Evolutionary conservation across 2,329 filamentous ascomycete species (phyloP).

Genomic region (Alternaria sp.): DNA sequence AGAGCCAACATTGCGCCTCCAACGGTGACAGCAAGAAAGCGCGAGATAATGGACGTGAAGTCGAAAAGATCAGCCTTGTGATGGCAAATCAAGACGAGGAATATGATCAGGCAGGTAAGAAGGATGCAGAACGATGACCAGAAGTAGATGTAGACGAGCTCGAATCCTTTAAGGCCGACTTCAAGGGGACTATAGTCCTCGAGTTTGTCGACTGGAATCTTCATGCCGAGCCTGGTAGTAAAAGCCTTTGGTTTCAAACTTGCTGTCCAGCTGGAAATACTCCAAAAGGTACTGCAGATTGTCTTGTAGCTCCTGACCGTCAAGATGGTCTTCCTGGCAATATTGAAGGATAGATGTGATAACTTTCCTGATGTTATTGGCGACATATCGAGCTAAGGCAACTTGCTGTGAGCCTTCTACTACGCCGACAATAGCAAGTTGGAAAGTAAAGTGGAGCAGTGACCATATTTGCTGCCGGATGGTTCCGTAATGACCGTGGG

Average conservation of each 20-base stretch:
- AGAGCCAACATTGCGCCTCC: slow-evolving; percentile 45
- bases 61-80: slow-evolving; percentile 54
- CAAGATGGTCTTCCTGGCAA: slow-evolving; percentile 43
- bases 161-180: slow-evolving; percentile 43
- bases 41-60: slow-evolving; percentile 48
- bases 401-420: slow-evolving; percentile 70
- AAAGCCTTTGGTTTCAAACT: slow-evolving; percentile 38
- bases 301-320: slow-evolving; percentile 43
- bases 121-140: slow-evolving; percentile 51
- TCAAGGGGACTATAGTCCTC: slow-evolving; percentile 35
- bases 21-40: slow-evolving; percentile 37
- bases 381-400: slow-evolving; percentile 56
- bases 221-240: slow-evolving; percentile 42
- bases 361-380: slow-evolving; percentile 56
- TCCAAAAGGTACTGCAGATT: slow-evolving; percentile 37
- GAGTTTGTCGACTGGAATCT: slow-evolving; percentile 42
- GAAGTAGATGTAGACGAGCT: slow-evolving; percentile 51
- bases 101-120: slow-evolving; percentile 48
- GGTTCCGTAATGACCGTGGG: slow-evolving; percentile 58
- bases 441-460: slow-evolving; percentile 68
- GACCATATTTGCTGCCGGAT: slow-evolving; percentile 69
- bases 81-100: slow-evolving; percentile 53
- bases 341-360: slow-evolving; percentile 52
- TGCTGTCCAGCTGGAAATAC: slow-evolving; percentile 45
- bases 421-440: slow-evolving; percentile 69